These are phyloP conservation scores for Lactifluus subvellereus DNA, from an alignment of 768 basidiomycete species.

Conservation along the genomic window DNA sequence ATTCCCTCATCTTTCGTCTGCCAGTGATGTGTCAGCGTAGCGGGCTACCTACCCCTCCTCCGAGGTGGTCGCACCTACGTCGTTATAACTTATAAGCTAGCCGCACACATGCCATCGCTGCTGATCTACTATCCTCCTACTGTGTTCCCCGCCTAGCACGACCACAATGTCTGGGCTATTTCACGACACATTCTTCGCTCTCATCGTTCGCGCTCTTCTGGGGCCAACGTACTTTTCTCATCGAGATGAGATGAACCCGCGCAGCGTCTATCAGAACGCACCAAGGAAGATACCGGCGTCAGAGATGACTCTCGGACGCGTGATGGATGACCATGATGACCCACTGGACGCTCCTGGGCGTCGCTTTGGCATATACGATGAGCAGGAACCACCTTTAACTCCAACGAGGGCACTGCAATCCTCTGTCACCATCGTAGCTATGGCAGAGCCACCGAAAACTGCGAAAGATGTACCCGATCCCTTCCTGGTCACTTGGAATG, in stretches of 20 bases:
- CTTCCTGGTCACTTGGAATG: conserved; percentile 28
- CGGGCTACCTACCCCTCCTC: not conserved
- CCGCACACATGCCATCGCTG: too few species aligned
- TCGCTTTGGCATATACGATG: not conserved
- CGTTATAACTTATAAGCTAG: conserved; percentile 15
- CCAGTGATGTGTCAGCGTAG: not conserved
- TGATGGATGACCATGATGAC: conserved; percentile 5
- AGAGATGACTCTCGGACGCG: conserved; percentile 6
- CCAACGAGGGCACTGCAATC: not conserved
- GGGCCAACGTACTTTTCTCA: conserved; percentile 25
- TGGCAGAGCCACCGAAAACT: not conserved
- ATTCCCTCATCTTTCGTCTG: not conserved
- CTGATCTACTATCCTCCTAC: not conserved
- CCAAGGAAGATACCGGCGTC: not conserved
- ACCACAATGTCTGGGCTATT: conserved; percentile 25
- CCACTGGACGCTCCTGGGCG: not conserved
- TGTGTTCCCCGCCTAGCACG: not conserved
- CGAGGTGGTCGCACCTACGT: not conserved
- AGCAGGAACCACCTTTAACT: not conserved
- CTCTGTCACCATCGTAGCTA: not conserved
- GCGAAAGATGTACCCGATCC: conserved; percentile 17
- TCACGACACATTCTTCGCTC: conserved; percentile 30
- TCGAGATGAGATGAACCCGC: conserved; percentile 18
- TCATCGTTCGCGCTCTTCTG: conserved; percentile 29
- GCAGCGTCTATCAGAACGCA: conserved; percentile 12